These are phyloP conservation scores for Panicum miliaceum DNA, from an alignment of 176 grass and related monocot genomes.

Conservation along the genomic window DNA sequence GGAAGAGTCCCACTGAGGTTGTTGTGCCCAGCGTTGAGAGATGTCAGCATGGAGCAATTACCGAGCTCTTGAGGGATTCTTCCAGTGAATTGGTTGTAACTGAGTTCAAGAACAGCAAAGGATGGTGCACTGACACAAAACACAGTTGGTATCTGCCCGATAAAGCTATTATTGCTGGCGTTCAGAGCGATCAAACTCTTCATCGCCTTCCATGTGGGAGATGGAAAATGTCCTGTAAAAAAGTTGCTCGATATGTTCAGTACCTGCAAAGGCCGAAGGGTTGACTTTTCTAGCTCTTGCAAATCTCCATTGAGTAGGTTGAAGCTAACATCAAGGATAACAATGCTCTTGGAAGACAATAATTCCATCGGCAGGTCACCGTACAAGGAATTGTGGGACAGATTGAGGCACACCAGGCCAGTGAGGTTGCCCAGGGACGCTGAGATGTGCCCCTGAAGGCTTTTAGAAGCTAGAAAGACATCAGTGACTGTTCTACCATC, in stretches of 20 bases:
- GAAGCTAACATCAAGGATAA: slow-evolving; percentile 52
- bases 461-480: slow-evolving; percentile 19
- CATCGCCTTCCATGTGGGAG: slow-evolving; percentile 16
- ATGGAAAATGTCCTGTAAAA: slow-evolving; percentile 37
- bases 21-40: slow-evolving; percentile 37
- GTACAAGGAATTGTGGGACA: slow-evolving; percentile 31
- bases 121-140: slow-evolving; percentile 26
- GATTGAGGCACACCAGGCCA: slow-evolving; percentile 14
- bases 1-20: slow-evolving; percentile 32
- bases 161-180: slow-evolving; percentile 54
- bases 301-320: slow-evolving; percentile 36
- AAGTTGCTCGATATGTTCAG: slow-evolving; percentile 62
- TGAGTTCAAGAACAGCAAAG: slow-evolving; percentile 28
- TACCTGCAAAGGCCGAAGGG: slow-evolving; percentile 24
- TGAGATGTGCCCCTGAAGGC: slow-evolving; percentile 43
- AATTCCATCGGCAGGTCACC: slow-evolving; percentile 3
- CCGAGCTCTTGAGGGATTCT: background rate
- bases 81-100: slow-evolving; percentile 34
- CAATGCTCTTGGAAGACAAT: slow-evolving; percentile 8
- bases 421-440: slow-evolving; percentile 28
- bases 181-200: slow-evolving; percentile 32
- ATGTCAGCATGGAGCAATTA: slow-evolving; percentile 26
- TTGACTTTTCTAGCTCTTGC: background rate
- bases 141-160: slow-evolving; percentile 24
- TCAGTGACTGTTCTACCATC: background rate